Base-by-base conservation (phyloP, 2,329 filamentous ascomycete genomes). In the Fusarium drepaniforme region DNA sequence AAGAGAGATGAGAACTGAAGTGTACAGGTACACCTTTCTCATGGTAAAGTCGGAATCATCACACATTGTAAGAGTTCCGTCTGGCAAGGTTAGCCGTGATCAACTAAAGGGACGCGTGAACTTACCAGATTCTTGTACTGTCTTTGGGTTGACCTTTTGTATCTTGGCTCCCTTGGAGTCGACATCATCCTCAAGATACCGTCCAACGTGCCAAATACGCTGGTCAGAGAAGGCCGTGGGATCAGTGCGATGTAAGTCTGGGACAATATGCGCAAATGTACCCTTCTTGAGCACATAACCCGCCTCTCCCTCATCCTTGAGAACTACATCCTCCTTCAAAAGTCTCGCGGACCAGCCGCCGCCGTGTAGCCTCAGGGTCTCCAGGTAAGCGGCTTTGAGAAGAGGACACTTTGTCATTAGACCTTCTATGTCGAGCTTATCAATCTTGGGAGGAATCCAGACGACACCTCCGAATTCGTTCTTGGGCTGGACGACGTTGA, bases 351-450 rank as follows among this genome's bases (percentile, higher is more conserved):
- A 75, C 81, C 82, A 83, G 4, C 78, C 74, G 16, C 80, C 79
- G 18, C 83, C 81, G 33, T 86, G 85, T 0, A 85, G 60, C 13
- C 85, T 78, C 57, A 86, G 56, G 0, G 84, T 85, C 70, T 87
- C 85, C 7, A 85, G 71, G 49, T 85, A 85, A 3, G 82, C 78
- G 1, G 83, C 83, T 59, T 84, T 81, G 15, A 86, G 80, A 7
- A 83, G 71, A 6, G 84, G 84, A 61, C 84, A 85, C 12, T 80
- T 79, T 8, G 74, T 75, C 23, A 84, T 57, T 4, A 86, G 69
- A 0, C 79, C 82, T 1, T 85, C 78, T 21, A 85, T 25, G 64
- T 86, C 83, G 8, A 85, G 70, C 11, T 70, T 78, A 51, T 82
- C 78, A 25, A 85, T 69, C 49, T 76, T 70, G 21, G 83, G 78